Base-by-base conservation (phyloP, 345 rosid genomes). In the Psidium guajava region DNA sequence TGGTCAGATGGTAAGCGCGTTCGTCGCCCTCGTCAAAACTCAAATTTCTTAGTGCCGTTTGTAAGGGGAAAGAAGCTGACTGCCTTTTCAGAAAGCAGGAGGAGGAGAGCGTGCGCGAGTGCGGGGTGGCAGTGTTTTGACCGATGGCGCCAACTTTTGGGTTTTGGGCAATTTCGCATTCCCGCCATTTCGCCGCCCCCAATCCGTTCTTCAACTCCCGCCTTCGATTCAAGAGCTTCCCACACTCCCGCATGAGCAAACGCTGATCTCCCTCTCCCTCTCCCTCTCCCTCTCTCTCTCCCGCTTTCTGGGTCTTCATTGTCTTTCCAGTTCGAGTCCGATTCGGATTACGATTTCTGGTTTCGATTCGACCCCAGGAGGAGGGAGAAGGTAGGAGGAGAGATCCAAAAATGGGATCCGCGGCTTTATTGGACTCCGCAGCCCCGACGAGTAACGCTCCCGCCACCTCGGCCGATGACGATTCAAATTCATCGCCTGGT, bases 61-160 rank as follows among this genome's bases (percentile, higher is more conserved):
- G 1, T 47, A 11, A 11, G 51, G 11, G 11, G 51, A 49, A 11
- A 49, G 51, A 49, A 49, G 51, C 12, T 49, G 0, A 11, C 51
- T 49, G n/a, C 51, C 13, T 49, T 49, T 11, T 49, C 51, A 49
- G 51, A 49, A 80, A 42, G 21, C 15, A 22, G 81, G 1, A 40
- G 51, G 82, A 55, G 28, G 12, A n/a, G 82, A 42, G 64, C 27
- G 82, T 80, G 53, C 3, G 24, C 25, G 3, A 3, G 4, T 4
- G 44, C 6, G 52, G 15, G 22, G n/a, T 10, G 82, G 47, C 18
- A 50, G 51, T 3, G 61, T n/a, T 83, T 83, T 83, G 42, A n/a
- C 83, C 69, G 51, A 20, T 61, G 85, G 85, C 85, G 85, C 85
- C 85, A 84, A 84, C 80, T 84, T 84, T 84, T 84, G 85, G 85